These are phyloP conservation scores for Kwoniella dendrophila DNA, from an alignment of 768 basidiomycete species.

Conservation along the genomic window DNA sequence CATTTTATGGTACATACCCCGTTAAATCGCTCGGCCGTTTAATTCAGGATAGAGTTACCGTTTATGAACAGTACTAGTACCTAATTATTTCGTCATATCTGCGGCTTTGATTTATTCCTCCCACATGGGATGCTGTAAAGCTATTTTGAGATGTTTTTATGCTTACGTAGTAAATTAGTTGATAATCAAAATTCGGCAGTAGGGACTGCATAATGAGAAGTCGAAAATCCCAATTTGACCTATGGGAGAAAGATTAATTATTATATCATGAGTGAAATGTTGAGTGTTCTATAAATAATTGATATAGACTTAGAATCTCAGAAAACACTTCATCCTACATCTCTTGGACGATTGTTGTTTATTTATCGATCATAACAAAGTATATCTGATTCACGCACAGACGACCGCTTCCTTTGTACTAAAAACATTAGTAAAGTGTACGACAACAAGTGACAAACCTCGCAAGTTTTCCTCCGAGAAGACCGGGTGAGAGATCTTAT, in stretches of 20 bases:
- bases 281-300: background rate
- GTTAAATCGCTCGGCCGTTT: slow-evolving; percentile 3
- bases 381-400: too few species aligned
- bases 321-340: too few species aligned
- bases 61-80: background rate
- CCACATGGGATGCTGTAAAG: background rate
- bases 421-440: too few species aligned
- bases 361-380: too few species aligned
- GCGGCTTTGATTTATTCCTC: background rate
- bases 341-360: too few species aligned
- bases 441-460: too few species aligned
- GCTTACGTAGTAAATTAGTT: slow-evolving; percentile 16
- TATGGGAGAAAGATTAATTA: background rate
- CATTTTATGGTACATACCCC: too few species aligned
- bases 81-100: background rate
- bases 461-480: too few species aligned
- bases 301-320: slow-evolving; percentile 1
- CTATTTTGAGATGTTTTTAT: slow-evolving; percentile 6
- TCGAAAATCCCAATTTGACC: background rate
- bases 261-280: background rate
- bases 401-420: too few species aligned
- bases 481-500: too few species aligned
- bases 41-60: background rate
- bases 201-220: too few species aligned
- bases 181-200: background rate